Conservation (phyloP, 768 basidiomycete species). For the Psilocybe sp. region DNA sequence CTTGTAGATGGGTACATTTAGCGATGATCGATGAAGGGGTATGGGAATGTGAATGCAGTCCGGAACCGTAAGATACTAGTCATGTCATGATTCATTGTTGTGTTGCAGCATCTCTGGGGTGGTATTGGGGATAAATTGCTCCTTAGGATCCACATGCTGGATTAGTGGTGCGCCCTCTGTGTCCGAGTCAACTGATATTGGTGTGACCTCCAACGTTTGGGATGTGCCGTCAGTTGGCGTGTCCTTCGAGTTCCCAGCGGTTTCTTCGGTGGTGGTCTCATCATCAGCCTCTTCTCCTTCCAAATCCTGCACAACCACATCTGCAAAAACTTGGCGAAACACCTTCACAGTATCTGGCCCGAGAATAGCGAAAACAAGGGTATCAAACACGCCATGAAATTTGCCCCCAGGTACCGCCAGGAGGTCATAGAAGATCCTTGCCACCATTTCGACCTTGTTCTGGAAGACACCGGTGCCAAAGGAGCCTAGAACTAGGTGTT, state of each 20-base stretch:
- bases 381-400: slow-evolving; percentile 59
- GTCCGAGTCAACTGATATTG: too few relatives aligned
- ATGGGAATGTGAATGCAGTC: too few relatives aligned
- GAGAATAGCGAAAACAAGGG: slow-evolving; percentile 63
- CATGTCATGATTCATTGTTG: too few relatives aligned
- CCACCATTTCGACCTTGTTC: slow-evolving; percentile 59
- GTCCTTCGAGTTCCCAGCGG: slow-evolving; percentile 18
- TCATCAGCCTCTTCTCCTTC: slow-evolving; percentile 12
- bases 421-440: slow-evolving; percentile 63
- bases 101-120: too few relatives aligned
- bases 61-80: too few relatives aligned
- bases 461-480: slow-evolving; percentile 80
- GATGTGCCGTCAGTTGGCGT: not conserved
- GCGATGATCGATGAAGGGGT: too few relatives aligned
- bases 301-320: slow-evolving; percentile 4
- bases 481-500: slow-evolving; percentile 64
- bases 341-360: slow-evolving; percentile 26
- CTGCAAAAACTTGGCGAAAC: slow-evolving; percentile 21
- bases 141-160: too few relatives aligned
- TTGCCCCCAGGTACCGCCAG: slow-evolving; percentile 45
- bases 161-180: too few relatives aligned
- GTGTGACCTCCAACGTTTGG: too few relatives aligned
- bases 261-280: not conserved
- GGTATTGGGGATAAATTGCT: too few relatives aligned
- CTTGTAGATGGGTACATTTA: too few relatives aligned